These are phyloP conservation scores for Penicillium sp. DNA, from an alignment of 2,329 filamentous ascomycete genomes.

Conservation along the genomic window DNA sequence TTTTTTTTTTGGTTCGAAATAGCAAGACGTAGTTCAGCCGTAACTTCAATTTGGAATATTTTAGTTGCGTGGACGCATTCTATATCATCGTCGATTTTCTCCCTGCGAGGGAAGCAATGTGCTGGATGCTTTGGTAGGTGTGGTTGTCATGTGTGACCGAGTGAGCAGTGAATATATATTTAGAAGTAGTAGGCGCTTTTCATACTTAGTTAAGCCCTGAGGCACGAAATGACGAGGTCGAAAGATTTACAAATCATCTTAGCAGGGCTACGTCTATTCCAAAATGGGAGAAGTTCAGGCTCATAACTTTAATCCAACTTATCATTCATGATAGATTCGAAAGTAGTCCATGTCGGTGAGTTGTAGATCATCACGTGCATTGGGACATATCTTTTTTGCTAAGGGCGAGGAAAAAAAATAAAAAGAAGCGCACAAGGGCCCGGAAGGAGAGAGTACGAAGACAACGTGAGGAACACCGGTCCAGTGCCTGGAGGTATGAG, in stretches of 20 bases:
- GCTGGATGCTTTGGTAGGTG: too few species aligned
- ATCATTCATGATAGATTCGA: constrained; percentile 27
- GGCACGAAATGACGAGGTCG: not conserved
- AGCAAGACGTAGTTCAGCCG: too few species aligned
- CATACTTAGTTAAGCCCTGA: too few species aligned
- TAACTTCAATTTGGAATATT: too few species aligned
- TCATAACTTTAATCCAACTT: constrained; percentile 25
- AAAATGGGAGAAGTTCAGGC: not conserved
- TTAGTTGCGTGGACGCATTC: too few species aligned
- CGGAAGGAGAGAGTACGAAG: not conserved
- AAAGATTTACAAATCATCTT: not conserved
- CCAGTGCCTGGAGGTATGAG: not conserved
- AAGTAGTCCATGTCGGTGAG: constrained; percentile 17
- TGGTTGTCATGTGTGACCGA: not conserved
- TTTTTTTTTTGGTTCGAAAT: too few species aligned
- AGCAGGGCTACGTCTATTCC: not conserved
- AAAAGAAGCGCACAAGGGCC: constrained; percentile 10
- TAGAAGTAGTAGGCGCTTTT: not conserved
- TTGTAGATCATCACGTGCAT: constrained; percentile 26
- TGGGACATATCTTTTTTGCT: constrained; percentile 18
- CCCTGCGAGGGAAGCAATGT: not conserved
- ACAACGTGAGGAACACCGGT: constrained; percentile 2
- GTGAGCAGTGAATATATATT: not conserved
- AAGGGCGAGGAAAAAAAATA: constrained; percentile 11
- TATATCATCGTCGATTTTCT: too few species aligned